These are phyloP conservation scores for Cornus florida DNA, from an alignment of 148 eudicot genomes.

Conservation along the genomic window DNA sequence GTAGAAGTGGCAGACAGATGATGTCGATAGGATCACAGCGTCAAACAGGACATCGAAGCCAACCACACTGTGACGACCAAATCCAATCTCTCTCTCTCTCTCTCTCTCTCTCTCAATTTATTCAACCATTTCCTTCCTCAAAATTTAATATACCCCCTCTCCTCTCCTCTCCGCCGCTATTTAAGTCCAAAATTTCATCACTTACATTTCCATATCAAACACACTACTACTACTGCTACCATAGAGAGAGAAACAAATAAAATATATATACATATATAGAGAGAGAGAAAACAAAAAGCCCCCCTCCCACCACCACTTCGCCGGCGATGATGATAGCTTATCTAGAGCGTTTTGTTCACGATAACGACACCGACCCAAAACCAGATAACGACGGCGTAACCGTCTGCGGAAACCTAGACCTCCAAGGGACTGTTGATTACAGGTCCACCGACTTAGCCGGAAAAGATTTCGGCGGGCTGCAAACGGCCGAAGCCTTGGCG, in stretches of 20 bases:
- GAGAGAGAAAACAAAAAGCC: not conserved
- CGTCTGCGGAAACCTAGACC: constrained; percentile 18
- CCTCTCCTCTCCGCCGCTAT: constrained; percentile 16
- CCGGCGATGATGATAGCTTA: constrained; percentile 39
- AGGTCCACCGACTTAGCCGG: constrained; percentile 30
- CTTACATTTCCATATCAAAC: not conserved
- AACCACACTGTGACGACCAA: not conserved
- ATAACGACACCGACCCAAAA: constrained; percentile 33
- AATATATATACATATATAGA: not conserved
- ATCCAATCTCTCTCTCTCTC: not conserved
- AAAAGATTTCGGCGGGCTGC: constrained; percentile 78
- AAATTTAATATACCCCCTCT: not conserved
- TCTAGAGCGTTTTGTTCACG: constrained; percentile 45
- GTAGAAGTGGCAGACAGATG: constrained; percentile 38
- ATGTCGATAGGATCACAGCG: constrained; percentile 21
- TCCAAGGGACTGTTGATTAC: constrained; percentile 43
- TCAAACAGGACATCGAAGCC: constrained; percentile 11
- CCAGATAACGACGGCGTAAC: constrained; percentile 17
- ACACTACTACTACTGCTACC: no score
- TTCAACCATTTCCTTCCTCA: not conserved
- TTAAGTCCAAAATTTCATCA: constrained; percentile 7
- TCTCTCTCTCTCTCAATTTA: not conserved
- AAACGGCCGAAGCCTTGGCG: constrained; percentile 42
- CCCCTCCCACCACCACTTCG: not conserved
- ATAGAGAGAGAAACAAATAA: not conserved